Evolutionary conservation across 2,329 filamentous ascomycete genomes (phyloP).

Genomic region (Diaporthe ilicicola): DNA sequence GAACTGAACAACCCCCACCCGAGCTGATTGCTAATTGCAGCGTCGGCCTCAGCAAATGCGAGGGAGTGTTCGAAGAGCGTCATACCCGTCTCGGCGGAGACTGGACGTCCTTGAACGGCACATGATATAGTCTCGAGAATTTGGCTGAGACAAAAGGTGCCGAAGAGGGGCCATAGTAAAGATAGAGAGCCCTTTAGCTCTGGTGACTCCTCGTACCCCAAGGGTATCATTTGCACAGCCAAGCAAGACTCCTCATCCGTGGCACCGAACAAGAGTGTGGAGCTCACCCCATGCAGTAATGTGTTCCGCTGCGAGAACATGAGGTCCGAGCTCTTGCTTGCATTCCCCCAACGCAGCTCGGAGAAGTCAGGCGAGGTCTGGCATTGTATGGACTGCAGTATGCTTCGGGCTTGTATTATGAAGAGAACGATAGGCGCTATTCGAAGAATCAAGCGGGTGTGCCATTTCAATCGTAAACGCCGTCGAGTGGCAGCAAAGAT

Average conservation of each 20-base stretch:
- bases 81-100: constrained; percentile 91
- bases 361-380: constrained; percentile 83
- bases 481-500: constrained; percentile 92
- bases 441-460: constrained; percentile 74
- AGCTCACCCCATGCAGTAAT: constrained; percentile 77
- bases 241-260: constrained; percentile 78
- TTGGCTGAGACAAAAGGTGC: constrained; percentile 77
- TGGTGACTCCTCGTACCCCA: constrained; percentile 58
- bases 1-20: constrained; percentile 72
- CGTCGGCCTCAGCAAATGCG: constrained; percentile 94
- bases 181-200: constrained; percentile 81
- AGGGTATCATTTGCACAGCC: constrained; percentile 76
- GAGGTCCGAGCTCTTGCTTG: constrained; percentile 70
- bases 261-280: constrained; percentile 75
- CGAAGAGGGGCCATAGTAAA: constrained; percentile 77
- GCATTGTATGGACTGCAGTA: constrained; percentile 89
- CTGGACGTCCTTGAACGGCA: constrained; percentile 82
- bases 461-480: constrained; percentile 79
- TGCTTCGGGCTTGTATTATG: constrained; percentile 69
- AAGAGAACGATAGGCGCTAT: constrained; percentile 76
- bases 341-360: constrained; percentile 73
- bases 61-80: constrained; percentile 96
- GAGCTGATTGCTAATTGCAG: constrained; percentile 82
- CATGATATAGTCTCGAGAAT: constrained; percentile 90
- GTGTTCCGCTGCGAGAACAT: constrained; percentile 76